These are phyloP conservation scores for Puccinia triticina DNA, from an alignment of 1,284 basidiomycete genomes.

Conservation along the genomic window DNA sequence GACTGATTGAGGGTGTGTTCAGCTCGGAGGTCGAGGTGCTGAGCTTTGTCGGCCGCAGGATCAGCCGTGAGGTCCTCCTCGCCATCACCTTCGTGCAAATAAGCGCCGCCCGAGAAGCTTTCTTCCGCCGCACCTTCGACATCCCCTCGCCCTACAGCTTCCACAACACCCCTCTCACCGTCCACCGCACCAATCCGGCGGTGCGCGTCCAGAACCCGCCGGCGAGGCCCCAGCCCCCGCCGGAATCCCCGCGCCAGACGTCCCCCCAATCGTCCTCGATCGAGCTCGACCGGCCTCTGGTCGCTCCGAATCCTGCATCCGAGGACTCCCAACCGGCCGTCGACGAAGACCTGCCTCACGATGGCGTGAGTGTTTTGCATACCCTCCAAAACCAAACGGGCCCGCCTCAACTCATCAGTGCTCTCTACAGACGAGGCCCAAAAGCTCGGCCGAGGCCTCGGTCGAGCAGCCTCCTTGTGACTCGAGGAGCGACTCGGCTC, in stretches of 20 bases:
- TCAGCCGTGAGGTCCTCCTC: not conserved
- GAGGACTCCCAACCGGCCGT: not conserved
- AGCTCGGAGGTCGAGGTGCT: not conserved
- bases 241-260: no score
- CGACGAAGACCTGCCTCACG: not conserved
- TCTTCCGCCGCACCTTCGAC: not conserved
- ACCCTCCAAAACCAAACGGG: not conserved
- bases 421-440: no score
- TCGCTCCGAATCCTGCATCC: not conserved
- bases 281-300: not conserved
- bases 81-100: conserved; percentile 13
- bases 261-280: not conserved
- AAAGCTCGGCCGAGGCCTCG: not conserved
- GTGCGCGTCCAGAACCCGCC: not conserved
- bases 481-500: not conserved
- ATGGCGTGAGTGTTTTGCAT: not conserved
- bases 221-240: no score
- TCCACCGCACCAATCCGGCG: not conserved
- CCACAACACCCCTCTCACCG: not conserved
- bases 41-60: not conserved
- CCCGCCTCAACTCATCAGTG: not conserved
- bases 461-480: not conserved
- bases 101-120: conserved; percentile 8
- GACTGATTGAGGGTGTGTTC: no score
- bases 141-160: not conserved